Percentiles rank a stretch among this genome's conserved stretches.
Conservation (phyloP, 768 basidiomycete genomes). For the Psilocybe tampanensis region DNA sequence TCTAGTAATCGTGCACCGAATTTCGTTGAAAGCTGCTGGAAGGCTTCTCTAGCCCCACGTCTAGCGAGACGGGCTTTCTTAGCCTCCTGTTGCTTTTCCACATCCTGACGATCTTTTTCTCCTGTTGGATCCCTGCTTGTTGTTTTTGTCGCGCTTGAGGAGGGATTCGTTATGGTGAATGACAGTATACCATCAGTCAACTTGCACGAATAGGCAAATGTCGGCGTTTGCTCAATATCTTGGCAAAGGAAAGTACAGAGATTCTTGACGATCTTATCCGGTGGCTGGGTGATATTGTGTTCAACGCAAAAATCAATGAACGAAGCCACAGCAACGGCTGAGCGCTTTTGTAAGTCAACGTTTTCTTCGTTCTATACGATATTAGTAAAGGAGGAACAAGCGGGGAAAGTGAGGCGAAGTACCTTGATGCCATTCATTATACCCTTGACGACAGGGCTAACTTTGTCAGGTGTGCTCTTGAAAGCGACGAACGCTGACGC, state of each 20-base stretch:
- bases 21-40: constrained; percentile 71
- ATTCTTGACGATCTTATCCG: constrained; percentile 96
- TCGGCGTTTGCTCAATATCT: constrained; percentile 86
- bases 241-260: constrained; percentile 96
- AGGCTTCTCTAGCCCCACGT: constrained; percentile 84
- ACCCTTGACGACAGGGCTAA: constrained; percentile 94
- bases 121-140: constrained; percentile 31
- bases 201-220: constrained; percentile 73
- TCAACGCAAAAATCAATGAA: constrained; percentile 86
- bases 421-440: constrained; percentile 99
- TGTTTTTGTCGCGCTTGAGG: constrained; percentile 22
- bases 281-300: constrained; percentile 77
- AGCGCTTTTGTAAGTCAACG: constrained; percentile 82
- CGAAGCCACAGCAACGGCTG: constrained; percentile 82
- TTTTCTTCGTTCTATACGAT: constrained; percentile 79
- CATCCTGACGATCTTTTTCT: constrained; percentile 42
- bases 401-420: constrained; percentile 17
- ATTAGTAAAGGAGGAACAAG: constrained; percentile 5
- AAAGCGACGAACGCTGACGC: constrained; percentile 92
- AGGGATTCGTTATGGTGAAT: constrained; percentile 48
- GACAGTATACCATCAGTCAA: constrained; percentile 76
- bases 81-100: constrained; percentile 53
- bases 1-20: constrained; percentile 77
- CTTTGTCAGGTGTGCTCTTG: constrained; percentile 84
- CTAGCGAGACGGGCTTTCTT: constrained; percentile 72